Evolutionary conservation across 2,329 filamentous ascomycete species (phyloP), one percentile per base, ranked within the genome.

Genomic region (Aotearoamyces nothofagi): DNA sequence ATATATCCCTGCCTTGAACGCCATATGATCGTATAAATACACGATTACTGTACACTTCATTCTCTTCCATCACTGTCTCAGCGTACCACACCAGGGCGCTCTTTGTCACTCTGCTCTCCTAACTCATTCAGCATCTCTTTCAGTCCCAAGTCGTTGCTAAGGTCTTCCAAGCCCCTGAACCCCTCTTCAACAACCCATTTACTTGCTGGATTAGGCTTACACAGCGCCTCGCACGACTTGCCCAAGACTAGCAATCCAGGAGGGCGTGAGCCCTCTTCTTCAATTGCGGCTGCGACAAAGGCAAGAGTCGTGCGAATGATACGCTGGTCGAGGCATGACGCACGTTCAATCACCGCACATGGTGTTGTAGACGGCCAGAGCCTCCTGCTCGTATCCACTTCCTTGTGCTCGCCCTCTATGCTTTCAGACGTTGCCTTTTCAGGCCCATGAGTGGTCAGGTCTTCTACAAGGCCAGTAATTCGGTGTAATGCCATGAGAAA

Each of bases 401-500:
- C 44, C 3, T 45, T 46, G 5, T 41, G 40, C n/a, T n/a, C n/a
- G n/a, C n/a, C n/a, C n/a, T n/a, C n/a, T n/a, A n/a, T n/a, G n/a
- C n/a, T n/a, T n/a, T n/a, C n/a, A n/a, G n/a, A n/a, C 10, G 49
- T 40, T 23, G 30, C 42, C 41, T 39, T 57, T 2, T 45, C 36
- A 23, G 57, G 53, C 3, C 51, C 38, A 8, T 56, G 51, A 8
- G 49, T 51, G 0, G 70, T 78, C 34, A 98, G 57, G 44, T 80
- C 79, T 5, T 63, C 60, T 1, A 94, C 66, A 2, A 98, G 58
- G 0, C 72, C 78, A 3, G 56, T 58, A 10, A 98, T 73, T 29
- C 90, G 69, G 55, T 98, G 90, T 37, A 98, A 57, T 4, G 83
- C 83, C 90, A 98, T 98, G 26, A 98, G 58, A 40, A 96, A 93